A percentile compares a stretch with the other conserved stretches of the same genome.
Evolutionary conservation across 1,139 yeast species (phyloP).

Genomic region (Yamadazyma sp.): DNA sequence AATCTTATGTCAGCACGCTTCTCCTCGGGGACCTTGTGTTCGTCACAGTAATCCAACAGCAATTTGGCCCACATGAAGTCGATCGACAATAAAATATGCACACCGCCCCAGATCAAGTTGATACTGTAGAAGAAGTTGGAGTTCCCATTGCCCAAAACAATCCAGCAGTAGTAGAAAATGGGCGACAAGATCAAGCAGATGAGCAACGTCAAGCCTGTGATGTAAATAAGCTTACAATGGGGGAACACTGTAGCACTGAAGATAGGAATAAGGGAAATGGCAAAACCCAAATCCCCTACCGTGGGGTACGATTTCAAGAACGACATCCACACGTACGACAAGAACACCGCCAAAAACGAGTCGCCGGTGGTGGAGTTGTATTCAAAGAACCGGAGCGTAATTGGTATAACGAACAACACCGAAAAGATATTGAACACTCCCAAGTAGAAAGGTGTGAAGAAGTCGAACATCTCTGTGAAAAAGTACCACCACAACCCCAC

Average conservation of each 20-base stretch:
- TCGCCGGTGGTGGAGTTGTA: conserved; percentile 28
- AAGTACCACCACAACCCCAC: conserved; percentile 98
- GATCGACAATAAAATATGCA: conserved; percentile 65
- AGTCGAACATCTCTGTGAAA: conserved; percentile 92
- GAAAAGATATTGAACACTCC: conserved; percentile 80
- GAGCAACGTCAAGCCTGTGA: conserved; percentile 39
- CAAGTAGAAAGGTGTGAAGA: conserved; percentile 79
- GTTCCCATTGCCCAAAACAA: conserved; percentile 90
- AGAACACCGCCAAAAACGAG: conserved; percentile 66
- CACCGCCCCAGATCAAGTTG: conserved; percentile 76
- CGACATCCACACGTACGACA: conserved; percentile 64
- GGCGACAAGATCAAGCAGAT: conserved; percentile 62
- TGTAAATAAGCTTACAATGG: conserved; percentile 33
- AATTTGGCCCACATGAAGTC: conserved; percentile 86
- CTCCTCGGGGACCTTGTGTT: conserved; percentile 22
- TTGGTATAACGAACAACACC: conserved; percentile 68
- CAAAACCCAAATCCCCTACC: conserved; percentile 78
- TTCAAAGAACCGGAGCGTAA: conserved; percentile 64
- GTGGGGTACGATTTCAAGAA: conserved; percentile 87
- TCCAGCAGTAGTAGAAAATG: conserved; percentile 92
- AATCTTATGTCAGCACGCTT: conserved; percentile 28
- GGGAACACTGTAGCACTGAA: conserved; percentile 45
- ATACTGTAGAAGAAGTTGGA: conserved; percentile 95
- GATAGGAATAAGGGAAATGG: conserved; percentile 59
- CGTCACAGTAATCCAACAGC: conserved; percentile 66